Conservation (phyloP, 2,329 filamentous ascomycete genomes). For the Paraconiothyrium sp. region DNA sequence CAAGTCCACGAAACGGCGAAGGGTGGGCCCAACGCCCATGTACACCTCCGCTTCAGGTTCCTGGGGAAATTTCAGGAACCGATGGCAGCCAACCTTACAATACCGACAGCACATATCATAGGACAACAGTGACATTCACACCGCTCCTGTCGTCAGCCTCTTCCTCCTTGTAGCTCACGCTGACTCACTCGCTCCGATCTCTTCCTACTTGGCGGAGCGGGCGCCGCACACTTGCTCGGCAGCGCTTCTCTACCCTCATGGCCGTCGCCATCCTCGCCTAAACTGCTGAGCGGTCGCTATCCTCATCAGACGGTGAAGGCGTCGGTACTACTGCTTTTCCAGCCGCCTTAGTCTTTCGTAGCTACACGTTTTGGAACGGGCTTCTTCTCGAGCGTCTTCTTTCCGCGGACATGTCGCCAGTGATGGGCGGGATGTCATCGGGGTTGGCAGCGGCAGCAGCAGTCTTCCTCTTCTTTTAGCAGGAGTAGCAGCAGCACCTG, state of each 20-base stretch:
- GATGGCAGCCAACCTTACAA: slow-evolving; percentile 3
- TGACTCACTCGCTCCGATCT: slow-evolving; percentile 38
- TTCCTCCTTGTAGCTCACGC: slow-evolving; percentile 49
- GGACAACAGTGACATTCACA: background rate
- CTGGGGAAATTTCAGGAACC: background rate
- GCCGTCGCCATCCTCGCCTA: slow-evolving; percentile 42
- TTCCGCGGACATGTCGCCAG: slow-evolving; percentile 42
- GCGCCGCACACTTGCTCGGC: slow-evolving; percentile 32
- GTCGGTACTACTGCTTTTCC: slow-evolving; percentile 55
- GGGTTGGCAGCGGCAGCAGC: slow-evolving; percentile 23
- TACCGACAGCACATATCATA: background rate
- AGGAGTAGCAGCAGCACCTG: slow-evolving; percentile 34
- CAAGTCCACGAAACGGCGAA: background rate
- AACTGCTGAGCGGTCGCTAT: slow-evolving; percentile 52
- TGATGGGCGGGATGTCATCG: slow-evolving; percentile 32
- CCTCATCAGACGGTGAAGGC: slow-evolving; percentile 52
- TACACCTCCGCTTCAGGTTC: slow-evolving; percentile 1
- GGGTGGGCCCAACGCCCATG: slow-evolving; percentile 4
- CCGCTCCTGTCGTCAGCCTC: slow-evolving; percentile 29
- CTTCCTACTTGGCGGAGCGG: slow-evolving; percentile 33
- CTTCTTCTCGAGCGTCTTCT: slow-evolving; percentile 52
- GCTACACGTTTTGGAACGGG: slow-evolving; percentile 42
- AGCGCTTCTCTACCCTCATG: slow-evolving; percentile 25
- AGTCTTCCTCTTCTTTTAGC: slow-evolving; percentile 45
- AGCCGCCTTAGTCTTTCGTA: slow-evolving; percentile 48